These are phyloP conservation scores for Porodaedalea pini DNA, from an alignment of 1,284 basidiomycete genomes.

Conservation along the genomic window DNA sequence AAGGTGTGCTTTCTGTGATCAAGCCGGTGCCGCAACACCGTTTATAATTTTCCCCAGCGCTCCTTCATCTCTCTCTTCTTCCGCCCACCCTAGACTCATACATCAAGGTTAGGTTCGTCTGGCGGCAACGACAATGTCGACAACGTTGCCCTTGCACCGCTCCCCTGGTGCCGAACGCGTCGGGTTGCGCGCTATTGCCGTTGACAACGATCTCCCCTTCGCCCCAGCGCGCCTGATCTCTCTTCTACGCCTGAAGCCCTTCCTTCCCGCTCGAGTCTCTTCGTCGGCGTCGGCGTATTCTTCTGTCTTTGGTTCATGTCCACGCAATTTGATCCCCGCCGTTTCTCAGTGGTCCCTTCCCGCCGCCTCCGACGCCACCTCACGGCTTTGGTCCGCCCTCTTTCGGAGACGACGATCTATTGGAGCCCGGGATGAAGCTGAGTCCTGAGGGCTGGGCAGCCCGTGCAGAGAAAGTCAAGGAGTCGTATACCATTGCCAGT, in stretches of 20 bases:
- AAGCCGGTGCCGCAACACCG: background rate
- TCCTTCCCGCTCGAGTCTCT: slow-evolving; percentile 1
- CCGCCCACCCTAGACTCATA: background rate
- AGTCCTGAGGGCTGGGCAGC: slow-evolving; percentile 11
- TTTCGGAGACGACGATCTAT: background rate
- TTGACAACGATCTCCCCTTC: slow-evolving; percentile 5
- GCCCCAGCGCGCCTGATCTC: slow-evolving; percentile 1
- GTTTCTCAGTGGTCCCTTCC: slow-evolving; percentile 1
- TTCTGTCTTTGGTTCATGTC: slow-evolving; percentile 12
- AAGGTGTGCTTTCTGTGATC: background rate
- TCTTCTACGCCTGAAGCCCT: slow-evolving; percentile 8
- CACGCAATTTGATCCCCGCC: slow-evolving; percentile 5
- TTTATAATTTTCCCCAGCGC: background rate
- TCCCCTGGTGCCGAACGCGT: background rate
- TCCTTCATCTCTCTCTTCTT: background rate
- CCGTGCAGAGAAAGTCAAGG: slow-evolving; percentile 44
- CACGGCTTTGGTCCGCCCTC: background rate
- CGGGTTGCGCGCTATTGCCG: slow-evolving; percentile 12
- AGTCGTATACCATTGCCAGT: slow-evolving; percentile 54
- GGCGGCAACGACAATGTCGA: background rate
- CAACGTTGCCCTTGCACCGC: slow-evolving; percentile 9
- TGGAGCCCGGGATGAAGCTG: background rate
- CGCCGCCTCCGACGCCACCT: slow-evolving; percentile 6
- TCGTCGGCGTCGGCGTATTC: slow-evolving; percentile 3
- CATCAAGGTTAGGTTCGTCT: no score